Base-by-base conservation (phyloP, 164 flowering plant genomes). In the Aristolochia californica region DNA sequence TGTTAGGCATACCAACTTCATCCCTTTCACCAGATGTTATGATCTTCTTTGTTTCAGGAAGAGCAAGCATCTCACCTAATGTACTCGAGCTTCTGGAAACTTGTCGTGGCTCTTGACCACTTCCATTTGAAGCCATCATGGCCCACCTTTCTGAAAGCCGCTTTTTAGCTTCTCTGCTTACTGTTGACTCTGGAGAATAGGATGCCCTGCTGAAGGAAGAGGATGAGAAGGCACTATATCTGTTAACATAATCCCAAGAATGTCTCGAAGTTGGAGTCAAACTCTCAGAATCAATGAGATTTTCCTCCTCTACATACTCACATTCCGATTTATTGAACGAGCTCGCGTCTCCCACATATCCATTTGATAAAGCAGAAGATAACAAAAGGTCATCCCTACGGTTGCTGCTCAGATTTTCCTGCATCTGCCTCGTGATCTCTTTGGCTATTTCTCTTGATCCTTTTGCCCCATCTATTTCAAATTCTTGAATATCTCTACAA, bases 131-230 rank as follows among this genome's bases (percentile, higher is more conserved):
- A 61, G 91, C 61, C 86, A 84, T 80, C 83, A 85, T 62, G 26
- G 91, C 85, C 99, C 97, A 87, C 74, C 97, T 84, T 69, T 84
- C 96, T 52, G 99, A 93, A 50, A 89, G 90, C 11, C 96, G 82
- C 73, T 84, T 89, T 78, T 89, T 89, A 54, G 99, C 99, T 67
- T 93, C 99, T 67, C 90, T 85, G 63, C 83, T 84, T 45, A 93
- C 93, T 4, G 88, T 84, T 45, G 99, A 93, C 69, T 93, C 96
- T 17, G 88, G 90, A 52, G 95, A 84, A 73, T 62, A 78, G 26
- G 95, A 87, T 47, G 78, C 86, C 34, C 83, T 76, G 64, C 96
- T 79, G 60, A 89, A 77, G 34, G 90, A 81, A 45, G 91, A 78
- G 2, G 82, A 73, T 43, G 87, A 80, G 67, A 45, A 78, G 16